Evolutionary conservation across 1,139 yeast genomes (phyloP).

Genomic region (Debaryomyces sp.): DNA sequence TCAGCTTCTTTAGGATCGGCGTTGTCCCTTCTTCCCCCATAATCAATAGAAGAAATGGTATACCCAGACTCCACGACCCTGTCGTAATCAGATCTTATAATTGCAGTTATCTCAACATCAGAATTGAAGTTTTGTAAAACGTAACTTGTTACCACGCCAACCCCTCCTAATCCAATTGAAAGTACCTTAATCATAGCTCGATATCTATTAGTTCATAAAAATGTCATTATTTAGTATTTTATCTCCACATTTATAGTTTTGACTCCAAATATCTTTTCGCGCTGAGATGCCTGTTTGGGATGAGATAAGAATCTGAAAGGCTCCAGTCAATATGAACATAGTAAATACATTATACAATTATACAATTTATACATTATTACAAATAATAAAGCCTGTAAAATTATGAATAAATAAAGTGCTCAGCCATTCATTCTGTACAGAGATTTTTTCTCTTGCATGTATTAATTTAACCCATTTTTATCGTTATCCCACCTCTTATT

Average conservation of each 20-base stretch:
- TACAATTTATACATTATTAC: neutral
- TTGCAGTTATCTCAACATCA: slow-evolving; percentile 30
- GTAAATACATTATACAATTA: slow-evolving; percentile 7
- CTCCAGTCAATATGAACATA: neutral
- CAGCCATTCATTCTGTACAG: neutral
- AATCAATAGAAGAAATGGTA: slow-evolving; percentile 29
- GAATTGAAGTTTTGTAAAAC: slow-evolving; percentile 25
- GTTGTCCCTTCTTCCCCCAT: slow-evolving; percentile 21
- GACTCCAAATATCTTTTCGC: neutral
- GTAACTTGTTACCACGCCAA: slow-evolving; percentile 34
- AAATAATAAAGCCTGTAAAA: neutral
- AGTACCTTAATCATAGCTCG: slow-evolving; percentile 38
- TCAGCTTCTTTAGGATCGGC: slow-evolving; percentile 16
- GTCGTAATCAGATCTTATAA: slow-evolving; percentile 34
- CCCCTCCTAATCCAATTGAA: slow-evolving; percentile 67
- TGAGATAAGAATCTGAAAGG: neutral
- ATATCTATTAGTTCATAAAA: neutral
- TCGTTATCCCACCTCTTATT: slow-evolving; percentile 10
- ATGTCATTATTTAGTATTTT: neutral
- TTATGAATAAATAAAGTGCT: neutral
- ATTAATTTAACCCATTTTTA: slow-evolving; percentile 7
- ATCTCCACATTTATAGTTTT: slow-evolving; percentile 1
- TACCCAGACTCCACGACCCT: slow-evolving; percentile 30
- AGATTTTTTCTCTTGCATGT: neutral
- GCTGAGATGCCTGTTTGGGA: slow-evolving; percentile 2